Percentiles rank a stretch among this genome's conserved stretches.
phyloP scores from a whole-genome alignment of 2,329 filamentous ascomycete species.

The Metarhizium robertsii region DNA sequence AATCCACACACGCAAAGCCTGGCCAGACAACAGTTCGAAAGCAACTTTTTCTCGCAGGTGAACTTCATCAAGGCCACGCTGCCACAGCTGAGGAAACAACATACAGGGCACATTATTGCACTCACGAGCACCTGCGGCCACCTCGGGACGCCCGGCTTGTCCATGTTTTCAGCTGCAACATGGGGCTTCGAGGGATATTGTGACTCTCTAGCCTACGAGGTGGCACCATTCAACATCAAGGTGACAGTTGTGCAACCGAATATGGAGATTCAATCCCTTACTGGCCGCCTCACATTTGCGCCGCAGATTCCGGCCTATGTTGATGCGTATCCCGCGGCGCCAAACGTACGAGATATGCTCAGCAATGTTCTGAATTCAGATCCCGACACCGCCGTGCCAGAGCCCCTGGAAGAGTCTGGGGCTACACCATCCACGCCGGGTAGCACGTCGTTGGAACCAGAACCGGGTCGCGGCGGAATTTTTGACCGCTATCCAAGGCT shows the following conservation, averaged over 20 bases:
- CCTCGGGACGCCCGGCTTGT: conserved; percentile 83
- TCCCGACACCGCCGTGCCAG: conserved; percentile 48
- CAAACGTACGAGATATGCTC: conserved; percentile 75
- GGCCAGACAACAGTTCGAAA: conserved; percentile 85
- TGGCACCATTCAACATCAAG: conserved; percentile 94
- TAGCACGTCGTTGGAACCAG: conserved; percentile 22
- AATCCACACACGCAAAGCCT: conserved; percentile 64
- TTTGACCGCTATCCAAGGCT: conserved; percentile 67
- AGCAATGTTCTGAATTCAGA: conserved; percentile 69
- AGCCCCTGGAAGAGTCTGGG: conserved; percentile 18
- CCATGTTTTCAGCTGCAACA: conserved; percentile 83
- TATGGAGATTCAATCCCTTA: conserved; percentile 82
- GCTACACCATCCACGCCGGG: conserved; percentile 21
- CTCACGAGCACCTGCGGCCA: conserved; percentile 87
- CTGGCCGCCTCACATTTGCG: conserved; percentile 77
- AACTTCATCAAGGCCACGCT: conserved; percentile 90
- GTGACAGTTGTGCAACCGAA: conserved; percentile 93
- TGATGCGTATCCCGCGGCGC: conserved; percentile 45
- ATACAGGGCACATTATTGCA: conserved; percentile 82
- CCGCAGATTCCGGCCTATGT: conserved; percentile 56
- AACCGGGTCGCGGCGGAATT: conserved; percentile 32
- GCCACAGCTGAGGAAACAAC: conserved; percentile 68
- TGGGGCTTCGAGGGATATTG: conserved; percentile 96
- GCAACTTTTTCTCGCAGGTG: conserved; percentile 89
- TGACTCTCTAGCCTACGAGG: conserved; percentile 90